Evolutionary conservation across 192 early-diverging fungal genomes (phyloP).

Genomic region (Entomortierella lignicola): DNA sequence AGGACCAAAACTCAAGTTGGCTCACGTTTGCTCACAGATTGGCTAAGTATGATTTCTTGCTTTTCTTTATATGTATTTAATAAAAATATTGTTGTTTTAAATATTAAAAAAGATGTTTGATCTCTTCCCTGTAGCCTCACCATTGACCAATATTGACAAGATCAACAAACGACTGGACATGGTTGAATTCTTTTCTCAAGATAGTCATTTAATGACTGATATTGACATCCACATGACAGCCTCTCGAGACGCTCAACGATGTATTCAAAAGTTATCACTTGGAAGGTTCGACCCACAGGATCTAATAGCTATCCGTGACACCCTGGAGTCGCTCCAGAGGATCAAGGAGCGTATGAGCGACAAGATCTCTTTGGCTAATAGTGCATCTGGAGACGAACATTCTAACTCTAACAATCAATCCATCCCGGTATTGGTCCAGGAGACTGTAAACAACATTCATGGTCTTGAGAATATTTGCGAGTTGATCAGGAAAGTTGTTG

Average conservation of each 20-base stretch:
- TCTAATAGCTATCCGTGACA: slow-evolving; percentile 67
- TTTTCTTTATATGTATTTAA: neutral
- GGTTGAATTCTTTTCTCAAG: slow-evolving; percentile 75
- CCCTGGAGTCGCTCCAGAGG: slow-evolving; percentile 63
- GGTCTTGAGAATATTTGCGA: slow-evolving; percentile 32
- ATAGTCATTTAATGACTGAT: slow-evolving; percentile 65
- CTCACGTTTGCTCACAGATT: slow-evolving; percentile 73
- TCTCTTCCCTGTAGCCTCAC: slow-evolving; percentile 67
- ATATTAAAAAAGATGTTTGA: neutral
- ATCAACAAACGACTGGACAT: slow-evolving; percentile 81
- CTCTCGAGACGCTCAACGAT: slow-evolving; percentile 75
- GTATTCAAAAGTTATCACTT: slow-evolving; percentile 77
- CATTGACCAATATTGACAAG: slow-evolving; percentile 68
- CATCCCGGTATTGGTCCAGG: slow-evolving; percentile 18
- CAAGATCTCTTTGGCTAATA: slow-evolving; percentile 11
- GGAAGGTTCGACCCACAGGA: slow-evolving; percentile 71
- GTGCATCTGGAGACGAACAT: neutral
- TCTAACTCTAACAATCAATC: neutral
- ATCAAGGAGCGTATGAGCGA: slow-evolving; percentile 49
- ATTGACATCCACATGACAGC: slow-evolving; percentile 60
- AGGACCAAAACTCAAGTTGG: slow-evolving; percentile 86
- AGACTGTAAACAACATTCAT: slow-evolving; percentile 22
- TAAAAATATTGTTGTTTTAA: neutral
- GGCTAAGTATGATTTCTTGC: slow-evolving; percentile 60
- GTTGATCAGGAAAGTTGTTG: slow-evolving; percentile 42